Base-by-base conservation (phyloP, 345 rosid genomes). In the Balakata baccata region DNA sequence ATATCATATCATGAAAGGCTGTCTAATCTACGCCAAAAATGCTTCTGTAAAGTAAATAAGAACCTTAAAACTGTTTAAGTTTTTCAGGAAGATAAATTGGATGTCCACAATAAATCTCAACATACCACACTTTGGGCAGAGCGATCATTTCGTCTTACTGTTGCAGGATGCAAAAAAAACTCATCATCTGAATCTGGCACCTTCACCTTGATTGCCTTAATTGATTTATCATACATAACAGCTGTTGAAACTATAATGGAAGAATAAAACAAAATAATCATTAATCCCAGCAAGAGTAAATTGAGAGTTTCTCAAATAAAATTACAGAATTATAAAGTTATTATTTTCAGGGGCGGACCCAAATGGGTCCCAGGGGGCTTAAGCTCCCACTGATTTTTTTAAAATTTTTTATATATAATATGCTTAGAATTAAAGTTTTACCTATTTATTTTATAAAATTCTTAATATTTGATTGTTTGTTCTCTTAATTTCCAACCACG, bases 101-200 rank as follows among this genome's bases (percentile, higher is more conserved):
- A 18, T 66, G 39, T 46, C 49, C 59, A 64, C 3, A 69, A 41
- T 4, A 73, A 72, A 47, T n/a, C 16, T 10, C 20, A 6, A 84
- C 84, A 61, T 89, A 94, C 98, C 95, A 92, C 97, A 72, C 98
- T 94, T 80, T 88, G 92, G 0, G 97, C 95, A 29, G 97, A 94
- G 65, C 88, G 91, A 66, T 94, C 97, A 22, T 94, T 94, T 77
- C 97, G 82, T 81, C 98, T 90, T 41, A 94, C 97, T 3, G 92
- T 94, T 46, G 98, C 97, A 71, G 98, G 97, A 81, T 94, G 97
- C 56, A 90, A 87, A 84, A 87, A 81, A 88, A 94, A 88, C 80
- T 89, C 98, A 75, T 92, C 97, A 0, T 87, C 93, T 79, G 98
- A 88, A 75, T 88, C 89, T 0, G 97, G 98, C 17, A 94, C 97